phyloP scores from a whole-genome alignment of 2,329 filamentous ascomycete species.

The Hortaea sp. region DNA sequence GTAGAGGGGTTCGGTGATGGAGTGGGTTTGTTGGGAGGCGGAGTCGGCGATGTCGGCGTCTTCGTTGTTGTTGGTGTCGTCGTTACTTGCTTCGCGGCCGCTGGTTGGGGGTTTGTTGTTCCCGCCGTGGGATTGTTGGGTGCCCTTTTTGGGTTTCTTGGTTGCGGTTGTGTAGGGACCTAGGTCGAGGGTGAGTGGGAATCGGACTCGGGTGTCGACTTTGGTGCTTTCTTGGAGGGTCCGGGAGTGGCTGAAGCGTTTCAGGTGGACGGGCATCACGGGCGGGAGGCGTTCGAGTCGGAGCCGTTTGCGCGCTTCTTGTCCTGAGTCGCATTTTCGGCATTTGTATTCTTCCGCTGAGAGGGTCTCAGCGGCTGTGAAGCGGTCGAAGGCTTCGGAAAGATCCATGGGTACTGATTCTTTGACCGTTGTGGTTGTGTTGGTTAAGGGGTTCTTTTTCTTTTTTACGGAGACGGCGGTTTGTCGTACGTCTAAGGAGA shows the following conservation, averaged over 20 bases:
- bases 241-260: slow-evolving; percentile 38
- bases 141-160: slow-evolving; percentile 25
- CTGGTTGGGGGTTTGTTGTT: slow-evolving; percentile 39
- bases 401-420: slow-evolving; percentile 30
- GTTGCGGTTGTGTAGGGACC: slow-evolving; percentile 57
- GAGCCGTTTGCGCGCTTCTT: slow-evolving; percentile 74
- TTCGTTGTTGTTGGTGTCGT: slow-evolving; percentile 2
- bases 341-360: slow-evolving; percentile 70
- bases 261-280: slow-evolving; percentile 83
- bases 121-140: not conserved
- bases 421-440: slow-evolving; percentile 26
- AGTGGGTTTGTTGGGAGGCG: not conserved
- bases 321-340: slow-evolving; percentile 60
- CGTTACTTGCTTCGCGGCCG: not conserved
- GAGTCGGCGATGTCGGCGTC: slow-evolving; percentile 5
- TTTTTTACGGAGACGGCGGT: slow-evolving; percentile 50
- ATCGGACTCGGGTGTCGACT: slow-evolving; percentile 76
- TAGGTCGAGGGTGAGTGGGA: slow-evolving; percentile 82
- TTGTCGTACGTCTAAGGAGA: slow-evolving; percentile 76
- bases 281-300: slow-evolving; percentile 78
- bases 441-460: slow-evolving; percentile 39
- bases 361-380: slow-evolving; percentile 71
- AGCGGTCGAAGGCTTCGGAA: slow-evolving; percentile 67
- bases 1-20: slow-evolving; percentile 52
- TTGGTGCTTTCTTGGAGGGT: slow-evolving; percentile 70